Base-by-base conservation (phyloP, 106 monocot genomes). In the Dendrobium catenatum region DNA sequence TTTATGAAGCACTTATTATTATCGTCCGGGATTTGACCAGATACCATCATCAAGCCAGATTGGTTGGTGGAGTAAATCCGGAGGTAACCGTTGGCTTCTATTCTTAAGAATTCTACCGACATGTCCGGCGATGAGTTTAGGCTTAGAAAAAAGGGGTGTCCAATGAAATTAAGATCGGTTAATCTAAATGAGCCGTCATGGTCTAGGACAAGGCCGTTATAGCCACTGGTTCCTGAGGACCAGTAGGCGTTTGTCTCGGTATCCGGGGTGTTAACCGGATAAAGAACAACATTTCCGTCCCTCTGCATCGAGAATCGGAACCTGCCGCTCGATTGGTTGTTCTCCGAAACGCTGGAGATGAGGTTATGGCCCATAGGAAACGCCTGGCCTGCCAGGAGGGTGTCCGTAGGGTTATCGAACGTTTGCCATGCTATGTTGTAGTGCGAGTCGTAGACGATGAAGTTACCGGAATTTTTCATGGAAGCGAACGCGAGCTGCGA, bases 381-480 rank as follows among this genome's bases (percentile, higher is more conserved):
- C 17, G 3, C 0, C 55, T 85, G 85, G 20, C 73, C 78, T 0
- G 58, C 3, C 6, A 85, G 0, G 43, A 85, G 24, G n/a, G 85
- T 85, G 72, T 85, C 85, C 0, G 81, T 78, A 10, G 79, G 72
- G 18, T 43, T 0, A 11, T 7, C 29, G 55, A 81, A 85, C 42
- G 72, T 82, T 1, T 33, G 19, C 85, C 82, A 85, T 0, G 15
- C 5, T n/a, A 37, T 9, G 0, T n/a, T 1, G 11, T 5, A 0
- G 20, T 42, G 37, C 15, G 55, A 13, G 31, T 78, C 27, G 20
- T 73, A 79, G 61, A 85, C 15, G 48, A 85, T 72, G 72, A 85
- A 85, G 81, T 81, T 78, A 56, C 85, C 85, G 31, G 81, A 72
- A 20, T 85, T 73, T 9, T 22, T 44, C 78, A 85, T 82, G 9